Conservation (phyloP, 805 yeast genomes). For the Metschnikowia proteae region DNA sequence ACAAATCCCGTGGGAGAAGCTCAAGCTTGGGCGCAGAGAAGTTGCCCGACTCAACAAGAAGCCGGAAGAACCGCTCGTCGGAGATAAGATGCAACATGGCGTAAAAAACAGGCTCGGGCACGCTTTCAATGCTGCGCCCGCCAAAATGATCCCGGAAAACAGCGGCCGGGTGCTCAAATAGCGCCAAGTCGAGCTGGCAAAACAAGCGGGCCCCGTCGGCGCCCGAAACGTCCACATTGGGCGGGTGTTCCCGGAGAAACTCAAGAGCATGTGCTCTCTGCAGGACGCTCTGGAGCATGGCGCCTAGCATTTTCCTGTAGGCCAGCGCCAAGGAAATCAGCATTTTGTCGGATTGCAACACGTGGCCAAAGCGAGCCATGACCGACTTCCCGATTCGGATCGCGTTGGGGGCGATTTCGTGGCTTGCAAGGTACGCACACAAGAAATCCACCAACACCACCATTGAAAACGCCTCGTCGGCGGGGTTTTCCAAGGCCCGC, state of each 20-base stretch:
- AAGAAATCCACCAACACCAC: neutral
- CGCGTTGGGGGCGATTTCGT: neutral
- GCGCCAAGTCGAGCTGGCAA: neutral
- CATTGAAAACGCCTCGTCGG: neutral
- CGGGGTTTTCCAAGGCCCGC: neutral
- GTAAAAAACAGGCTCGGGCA: neutral
- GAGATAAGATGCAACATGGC: conserved; percentile 2
- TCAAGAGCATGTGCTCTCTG: neutral
- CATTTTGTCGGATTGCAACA: neutral
- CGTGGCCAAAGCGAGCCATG: neutral
- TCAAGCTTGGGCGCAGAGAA: neutral
- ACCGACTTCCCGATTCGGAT: neutral
- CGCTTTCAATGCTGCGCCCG: neutral
- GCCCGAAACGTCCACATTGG: neutral
- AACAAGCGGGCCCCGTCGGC: neutral
- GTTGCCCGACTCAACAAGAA: neutral
- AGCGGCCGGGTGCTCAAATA: neutral
- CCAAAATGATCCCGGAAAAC: neutral
- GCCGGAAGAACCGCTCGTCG: conserved; percentile 6
- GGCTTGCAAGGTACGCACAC: neutral
- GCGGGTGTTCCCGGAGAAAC: neutral
- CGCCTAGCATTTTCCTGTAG: neutral
- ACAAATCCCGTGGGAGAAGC: neutral
- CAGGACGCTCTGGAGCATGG: neutral
- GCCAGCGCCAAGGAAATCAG: neutral